A percentile compares a stretch with the other conserved stretches of the same genome.
Evolutionary conservation across 2,329 filamentous ascomycete species (phyloP).

Genomic region (Microcyclosporella mali): DNA sequence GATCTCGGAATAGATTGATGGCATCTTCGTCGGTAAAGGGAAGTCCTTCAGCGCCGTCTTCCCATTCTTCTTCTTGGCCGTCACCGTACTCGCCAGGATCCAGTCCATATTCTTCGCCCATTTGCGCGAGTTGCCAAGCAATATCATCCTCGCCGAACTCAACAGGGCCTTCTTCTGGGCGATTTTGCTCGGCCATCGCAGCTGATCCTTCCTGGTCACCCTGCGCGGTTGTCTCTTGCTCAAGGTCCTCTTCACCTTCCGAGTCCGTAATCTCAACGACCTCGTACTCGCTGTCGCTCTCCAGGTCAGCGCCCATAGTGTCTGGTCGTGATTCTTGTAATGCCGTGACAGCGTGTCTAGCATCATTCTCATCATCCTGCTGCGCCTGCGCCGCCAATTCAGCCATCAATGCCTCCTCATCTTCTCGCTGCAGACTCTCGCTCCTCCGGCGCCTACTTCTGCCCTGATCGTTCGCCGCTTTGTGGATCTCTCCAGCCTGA

Average conservation of each 20-base stretch:
- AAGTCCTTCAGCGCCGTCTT: slow-evolving; percentile 65
- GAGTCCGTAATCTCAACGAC: slow-evolving; percentile 66
- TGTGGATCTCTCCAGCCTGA: slow-evolving; percentile 16
- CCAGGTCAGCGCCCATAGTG: slow-evolving; percentile 20
- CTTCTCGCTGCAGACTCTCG: slow-evolving; percentile 30
- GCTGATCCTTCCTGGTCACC: slow-evolving; percentile 37
- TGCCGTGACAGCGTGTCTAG: slow-evolving; percentile 34
- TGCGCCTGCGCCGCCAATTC: slow-evolving; percentile 26
- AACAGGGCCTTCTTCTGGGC: slow-evolving; percentile 49
- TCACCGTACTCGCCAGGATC: slow-evolving; percentile 71
- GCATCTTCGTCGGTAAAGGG: slow-evolving; percentile 70
- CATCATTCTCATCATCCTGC: slow-evolving; percentile 52
- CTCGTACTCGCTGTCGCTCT: slow-evolving; percentile 64
- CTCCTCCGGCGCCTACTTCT: slow-evolving; percentile 22
- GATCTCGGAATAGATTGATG: slow-evolving; percentile 70
- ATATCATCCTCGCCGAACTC: slow-evolving; percentile 96
- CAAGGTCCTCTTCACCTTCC: slow-evolving; percentile 40
- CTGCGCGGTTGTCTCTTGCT: slow-evolving; percentile 43
- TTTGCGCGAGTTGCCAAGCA: slow-evolving; percentile 80
- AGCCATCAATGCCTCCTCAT: slow-evolving; percentile 32
- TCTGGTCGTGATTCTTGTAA: slow-evolving; percentile 17
- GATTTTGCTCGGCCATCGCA: slow-evolving; percentile 45
- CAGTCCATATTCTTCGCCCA: slow-evolving; percentile 78
- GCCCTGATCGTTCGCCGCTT: slow-evolving; percentile 12
- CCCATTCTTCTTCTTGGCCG: slow-evolving; percentile 47